A percentile compares a stretch with the other conserved stretches of the same genome.
Conservation (phyloP, 2,329 filamentous ascomycete species). For the Scedosporium apiospermum region DNA sequence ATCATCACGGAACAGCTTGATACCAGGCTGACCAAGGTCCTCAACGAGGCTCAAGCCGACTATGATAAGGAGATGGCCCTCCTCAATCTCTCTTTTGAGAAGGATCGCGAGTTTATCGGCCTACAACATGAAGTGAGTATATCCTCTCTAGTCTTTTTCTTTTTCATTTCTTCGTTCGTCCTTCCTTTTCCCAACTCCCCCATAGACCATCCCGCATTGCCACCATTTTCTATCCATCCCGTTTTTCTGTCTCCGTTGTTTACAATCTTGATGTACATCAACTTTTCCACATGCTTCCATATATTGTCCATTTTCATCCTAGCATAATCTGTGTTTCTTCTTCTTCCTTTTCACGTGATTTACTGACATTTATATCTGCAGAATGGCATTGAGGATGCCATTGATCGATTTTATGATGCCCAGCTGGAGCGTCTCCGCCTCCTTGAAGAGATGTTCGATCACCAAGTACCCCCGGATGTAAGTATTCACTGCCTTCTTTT, state of each 20-base stretch:
- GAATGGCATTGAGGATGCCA: constrained; percentile 28
- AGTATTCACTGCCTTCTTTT: constrained; percentile 19
- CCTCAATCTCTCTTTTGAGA: constrained; percentile 9
- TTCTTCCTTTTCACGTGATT: not conserved
- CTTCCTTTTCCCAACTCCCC: not conserved
- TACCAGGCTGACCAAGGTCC: constrained; percentile 23
- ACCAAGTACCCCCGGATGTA: constrained; percentile 38
- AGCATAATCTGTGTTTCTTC: not conserved
- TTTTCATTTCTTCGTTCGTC: not conserved
- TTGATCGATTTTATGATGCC: constrained; percentile 32
- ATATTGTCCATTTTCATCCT: no score
- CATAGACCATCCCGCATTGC: no score
- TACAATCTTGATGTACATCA: not conserved
- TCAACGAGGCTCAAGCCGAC: constrained; percentile 11
- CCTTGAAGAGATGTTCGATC: constrained; percentile 32
- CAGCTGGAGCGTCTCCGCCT: constrained; percentile 36
- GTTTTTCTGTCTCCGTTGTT: not conserved
- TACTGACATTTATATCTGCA: constrained; percentile 8
- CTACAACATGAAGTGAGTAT: constrained; percentile 15
- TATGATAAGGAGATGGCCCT: constrained; percentile 10
- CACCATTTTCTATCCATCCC: no score
- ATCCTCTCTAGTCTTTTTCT: not conserved
- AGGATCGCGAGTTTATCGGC: constrained; percentile 8
- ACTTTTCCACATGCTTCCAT: no score
- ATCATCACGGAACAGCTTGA: constrained; percentile 43